Evolutionary conservation across 805 yeast species (phyloP).

Genomic region (Lipomyces yamanashiensis): DNA sequence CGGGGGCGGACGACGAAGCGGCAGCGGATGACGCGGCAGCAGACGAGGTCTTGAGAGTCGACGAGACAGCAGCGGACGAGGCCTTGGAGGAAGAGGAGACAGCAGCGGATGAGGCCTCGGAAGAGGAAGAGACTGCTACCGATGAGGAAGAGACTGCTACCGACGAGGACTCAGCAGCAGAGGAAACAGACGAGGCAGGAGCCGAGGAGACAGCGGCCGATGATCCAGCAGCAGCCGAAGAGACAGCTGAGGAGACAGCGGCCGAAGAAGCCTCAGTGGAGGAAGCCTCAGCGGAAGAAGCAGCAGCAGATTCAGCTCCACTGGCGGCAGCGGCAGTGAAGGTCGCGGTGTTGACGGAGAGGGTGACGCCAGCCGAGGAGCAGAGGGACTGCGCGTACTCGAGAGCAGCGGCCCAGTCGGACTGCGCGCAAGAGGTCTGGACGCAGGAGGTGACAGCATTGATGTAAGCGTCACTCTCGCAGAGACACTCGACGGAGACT

Average conservation of each 20-base stretch:
- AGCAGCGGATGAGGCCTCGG: conserved; percentile 4
- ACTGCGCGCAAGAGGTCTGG: conserved; percentile 20
- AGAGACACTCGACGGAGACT: conserved; percentile 28
- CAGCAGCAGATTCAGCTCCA: conserved; percentile 8
- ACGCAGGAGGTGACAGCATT: conserved; percentile 34
- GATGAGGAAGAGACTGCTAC: conserved; percentile 24
- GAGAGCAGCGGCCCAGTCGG: conserved; percentile 31
- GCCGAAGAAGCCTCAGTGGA: conserved; percentile 8
- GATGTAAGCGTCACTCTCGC: conserved; percentile 22
- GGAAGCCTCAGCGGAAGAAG: conserved; percentile 8
- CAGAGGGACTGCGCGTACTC: conserved; percentile 32
- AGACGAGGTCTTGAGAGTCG: neutral
- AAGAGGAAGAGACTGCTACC: conserved; percentile 11
- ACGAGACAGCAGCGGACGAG: conserved; percentile 15
- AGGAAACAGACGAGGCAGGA: conserved; percentile 9
- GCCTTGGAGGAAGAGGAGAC: no score
- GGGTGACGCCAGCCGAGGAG: conserved; percentile 32
- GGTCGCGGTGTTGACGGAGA: conserved; percentile 30
- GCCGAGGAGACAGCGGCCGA: conserved; percentile 15
- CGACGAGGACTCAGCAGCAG: conserved; percentile 15
- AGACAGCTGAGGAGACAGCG: conserved; percentile 15
- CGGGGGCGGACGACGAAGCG: conserved; percentile 5
- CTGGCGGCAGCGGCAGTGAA: conserved; percentile 15
- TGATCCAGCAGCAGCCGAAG: conserved; percentile 7
- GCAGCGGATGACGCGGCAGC: conserved; percentile 14